Conservation (phyloP, 2,329 filamentous ascomycete genomes). For the Cladophialophora psammophila region DNA sequence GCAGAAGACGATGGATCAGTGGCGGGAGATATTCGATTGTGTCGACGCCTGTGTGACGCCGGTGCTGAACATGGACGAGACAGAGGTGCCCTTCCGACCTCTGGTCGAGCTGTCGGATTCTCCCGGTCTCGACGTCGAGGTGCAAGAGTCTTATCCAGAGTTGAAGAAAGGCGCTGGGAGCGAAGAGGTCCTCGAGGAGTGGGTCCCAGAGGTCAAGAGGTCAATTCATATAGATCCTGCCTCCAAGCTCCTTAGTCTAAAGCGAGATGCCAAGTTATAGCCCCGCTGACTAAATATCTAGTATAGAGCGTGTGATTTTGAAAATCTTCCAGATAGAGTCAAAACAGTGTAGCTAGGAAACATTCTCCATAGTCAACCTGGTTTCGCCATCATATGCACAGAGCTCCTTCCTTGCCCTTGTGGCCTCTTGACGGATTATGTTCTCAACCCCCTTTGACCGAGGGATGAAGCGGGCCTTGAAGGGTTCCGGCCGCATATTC, state of each 20-base stretch:
- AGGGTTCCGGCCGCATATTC: slow-evolving; percentile 31
- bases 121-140: slow-evolving; percentile 67
- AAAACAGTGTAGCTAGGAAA: background rate
- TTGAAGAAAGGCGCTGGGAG: slow-evolving; percentile 27
- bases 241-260: slow-evolving; percentile 16
- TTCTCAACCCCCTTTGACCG: slow-evolving; percentile 21
- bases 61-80: slow-evolving; percentile 75
- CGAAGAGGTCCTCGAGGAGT: slow-evolving; percentile 25
- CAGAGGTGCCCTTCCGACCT: slow-evolving; percentile 61
- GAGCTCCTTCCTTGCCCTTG: slow-evolving; percentile 24
- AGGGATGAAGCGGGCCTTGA: slow-evolving; percentile 32
- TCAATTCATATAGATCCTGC: slow-evolving; percentile 19
- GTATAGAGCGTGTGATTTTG: too few relatives aligned
- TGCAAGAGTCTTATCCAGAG: slow-evolving; percentile 29
- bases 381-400: slow-evolving; percentile 33
- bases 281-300: background rate
- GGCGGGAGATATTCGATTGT: slow-evolving; percentile 84
- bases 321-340: background rate
- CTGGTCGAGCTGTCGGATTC: slow-evolving; percentile 66
- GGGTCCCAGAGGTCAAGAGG: slow-evolving; percentile 13
- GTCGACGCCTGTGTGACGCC: slow-evolving; percentile 94
- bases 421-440: slow-evolving; percentile 29
- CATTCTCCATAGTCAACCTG: slow-evolving; percentile 31
- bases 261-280: slow-evolving; percentile 16
- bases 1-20: slow-evolving; percentile 73